phyloP scores from a whole-genome alignment of 768 basidiomycete species.

The Gloeostereum incarnatum region DNA sequence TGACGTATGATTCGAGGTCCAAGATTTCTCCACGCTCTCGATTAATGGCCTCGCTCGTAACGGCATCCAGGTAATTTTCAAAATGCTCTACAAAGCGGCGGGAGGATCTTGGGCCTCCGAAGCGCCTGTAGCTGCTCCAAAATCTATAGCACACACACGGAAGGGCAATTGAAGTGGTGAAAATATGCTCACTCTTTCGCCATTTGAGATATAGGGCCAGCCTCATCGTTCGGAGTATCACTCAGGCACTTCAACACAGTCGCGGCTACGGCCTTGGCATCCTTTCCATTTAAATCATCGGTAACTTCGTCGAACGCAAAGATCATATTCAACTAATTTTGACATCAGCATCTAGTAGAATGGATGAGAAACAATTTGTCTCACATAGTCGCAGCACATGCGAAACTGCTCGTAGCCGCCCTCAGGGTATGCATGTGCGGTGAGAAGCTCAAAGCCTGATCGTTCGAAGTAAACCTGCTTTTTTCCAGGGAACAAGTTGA shows the following conservation, averaged over 20 bases:
- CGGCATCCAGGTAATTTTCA: constrained; percentile 46
- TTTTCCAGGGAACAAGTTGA: constrained; percentile 46
- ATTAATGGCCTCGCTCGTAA: constrained; percentile 52
- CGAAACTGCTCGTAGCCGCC: constrained; percentile 47
- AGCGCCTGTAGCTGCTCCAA: constrained; percentile 30
- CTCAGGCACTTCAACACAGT: constrained; percentile 44
- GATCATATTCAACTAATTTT: constrained; percentile 41
- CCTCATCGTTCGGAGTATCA: constrained; percentile 42
- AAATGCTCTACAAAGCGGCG: constrained; percentile 43
- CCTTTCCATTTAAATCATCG: constrained; percentile 51
- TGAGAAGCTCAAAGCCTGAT: constrained; percentile 52
- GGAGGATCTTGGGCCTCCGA: constrained; percentile 37
- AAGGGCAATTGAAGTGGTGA: not conserved
- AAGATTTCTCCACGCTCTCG: constrained; percentile 49
- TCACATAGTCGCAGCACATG: constrained; percentile 53
- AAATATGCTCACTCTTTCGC: constrained; percentile 44
- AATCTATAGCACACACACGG: not conserved
- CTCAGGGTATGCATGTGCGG: constrained; percentile 53
- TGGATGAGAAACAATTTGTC: constrained; percentile 12
- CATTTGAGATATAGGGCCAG: constrained; percentile 48
- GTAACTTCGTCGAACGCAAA: constrained; percentile 64
- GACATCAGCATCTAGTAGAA: constrained; percentile 1
- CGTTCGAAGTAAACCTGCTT: constrained; percentile 58
- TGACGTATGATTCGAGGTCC: constrained; percentile 47
- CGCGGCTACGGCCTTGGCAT: constrained; percentile 44